Percentiles rank a stretch among this genome's conserved stretches.
These are phyloP conservation scores for Tillandsia leiboldiana DNA, from an alignment of 176 grass and related monocot genomes.

Conservation along the genomic window DNA sequence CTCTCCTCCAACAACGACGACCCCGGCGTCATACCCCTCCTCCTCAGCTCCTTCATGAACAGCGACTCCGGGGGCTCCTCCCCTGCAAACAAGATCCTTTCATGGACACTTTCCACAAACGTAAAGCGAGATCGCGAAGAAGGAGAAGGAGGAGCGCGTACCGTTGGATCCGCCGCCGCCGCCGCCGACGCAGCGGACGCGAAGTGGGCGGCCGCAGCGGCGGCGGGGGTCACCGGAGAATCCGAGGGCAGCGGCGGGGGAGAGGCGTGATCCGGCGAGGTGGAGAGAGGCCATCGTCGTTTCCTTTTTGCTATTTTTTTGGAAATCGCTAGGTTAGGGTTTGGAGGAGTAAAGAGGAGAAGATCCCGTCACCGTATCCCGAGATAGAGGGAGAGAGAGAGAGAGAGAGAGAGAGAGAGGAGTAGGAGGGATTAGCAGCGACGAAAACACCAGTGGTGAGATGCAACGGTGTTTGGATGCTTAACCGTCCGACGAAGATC, in stretches of 20 bases:
- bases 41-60: constrained; percentile 74
- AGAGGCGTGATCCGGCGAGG: constrained; percentile 7
- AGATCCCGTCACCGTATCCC: too few species aligned
- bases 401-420: too few species aligned
- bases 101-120: not conserved
- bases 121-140: not conserved
- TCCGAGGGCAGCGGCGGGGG: not conserved
- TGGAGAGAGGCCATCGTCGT: constrained; percentile 20
- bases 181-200: constrained; percentile 16
- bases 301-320: not conserved
- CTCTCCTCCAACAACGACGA: constrained; percentile 33
- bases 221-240: constrained; percentile 5
- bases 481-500: too few species aligned
- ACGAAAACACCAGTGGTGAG: too few species aligned
- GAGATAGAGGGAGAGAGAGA: too few species aligned
- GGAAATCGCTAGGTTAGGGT: not conserved
- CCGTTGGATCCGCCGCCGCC: constrained; percentile 16
- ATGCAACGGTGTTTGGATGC: too few species aligned
- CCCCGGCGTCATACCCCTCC: constrained; percentile 53
- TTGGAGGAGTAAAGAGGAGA: not conserved
- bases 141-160: not conserved
- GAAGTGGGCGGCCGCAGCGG: not conserved
- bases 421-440: too few species aligned
- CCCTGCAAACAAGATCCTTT: constrained; percentile 12
- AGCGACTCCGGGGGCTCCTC: constrained; percentile 59